Evolutionary conservation across 495 filamentous ascomycete genomes (phyloP).

Genomic region (Tricharina praecox): DNA sequence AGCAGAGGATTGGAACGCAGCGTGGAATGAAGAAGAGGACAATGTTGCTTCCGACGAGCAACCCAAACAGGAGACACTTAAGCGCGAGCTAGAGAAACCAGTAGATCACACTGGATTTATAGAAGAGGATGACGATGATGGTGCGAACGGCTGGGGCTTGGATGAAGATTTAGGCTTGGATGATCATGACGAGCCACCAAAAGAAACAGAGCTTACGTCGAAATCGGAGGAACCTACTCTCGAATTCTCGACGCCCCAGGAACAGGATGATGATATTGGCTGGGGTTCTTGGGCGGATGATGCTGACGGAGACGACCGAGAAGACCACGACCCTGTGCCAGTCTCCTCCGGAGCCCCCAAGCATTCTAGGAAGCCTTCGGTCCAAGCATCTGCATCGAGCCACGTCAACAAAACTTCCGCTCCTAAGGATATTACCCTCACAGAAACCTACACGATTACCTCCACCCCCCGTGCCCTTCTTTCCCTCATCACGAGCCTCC

Average conservation of each 20-base stretch:
- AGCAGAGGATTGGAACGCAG: slow-evolving; percentile 50
- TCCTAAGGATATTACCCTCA: slow-evolving; percentile 53
- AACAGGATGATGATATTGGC: slow-evolving; percentile 18
- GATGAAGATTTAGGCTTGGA: slow-evolving; percentile 33
- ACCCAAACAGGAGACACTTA: not conserved
- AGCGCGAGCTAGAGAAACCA: slow-evolving; percentile 1
- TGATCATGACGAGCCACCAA: slow-evolving; percentile 15
- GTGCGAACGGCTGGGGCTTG: slow-evolving; percentile 42
- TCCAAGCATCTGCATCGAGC: not conserved
- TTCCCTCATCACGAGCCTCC: slow-evolving; percentile 48
- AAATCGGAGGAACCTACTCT: slow-evolving; percentile 10
- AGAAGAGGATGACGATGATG: slow-evolving; percentile 32
- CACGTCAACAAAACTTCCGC: slow-evolving; percentile 9
- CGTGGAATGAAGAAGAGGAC: slow-evolving; percentile 51
- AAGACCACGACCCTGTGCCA: slow-evolving; percentile 26
- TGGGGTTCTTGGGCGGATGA: slow-evolving; percentile 26
- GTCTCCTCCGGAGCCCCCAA: not conserved
- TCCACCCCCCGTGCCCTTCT: slow-evolving; percentile 64
- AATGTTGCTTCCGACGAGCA: slow-evolving; percentile 23
- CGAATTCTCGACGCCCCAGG: slow-evolving; percentile 1
- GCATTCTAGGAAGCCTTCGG: slow-evolving; percentile 6
- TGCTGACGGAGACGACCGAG: slow-evolving; percentile 16
- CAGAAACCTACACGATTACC: slow-evolving; percentile 74
- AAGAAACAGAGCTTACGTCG: slow-evolving; percentile 8
- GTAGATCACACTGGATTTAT: slow-evolving; percentile 6